Base-by-base conservation (phyloP, 2,329 filamentous ascomycete genomes). In the Emmonsia crescens region DNA sequence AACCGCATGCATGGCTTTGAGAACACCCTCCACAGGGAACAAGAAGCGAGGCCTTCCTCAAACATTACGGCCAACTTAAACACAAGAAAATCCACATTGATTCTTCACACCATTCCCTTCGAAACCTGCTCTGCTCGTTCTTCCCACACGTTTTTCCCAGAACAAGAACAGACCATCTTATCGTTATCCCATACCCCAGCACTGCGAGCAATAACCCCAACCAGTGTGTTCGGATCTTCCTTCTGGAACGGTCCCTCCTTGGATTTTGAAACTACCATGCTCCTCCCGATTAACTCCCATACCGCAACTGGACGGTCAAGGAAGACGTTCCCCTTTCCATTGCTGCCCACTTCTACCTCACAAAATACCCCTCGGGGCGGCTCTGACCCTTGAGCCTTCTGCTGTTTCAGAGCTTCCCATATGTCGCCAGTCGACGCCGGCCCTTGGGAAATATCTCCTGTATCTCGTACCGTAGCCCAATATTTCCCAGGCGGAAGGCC, bases 121-220 rank as follows among this genome's bases (percentile, higher is more conserved):
- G 83, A 82, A 49, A 92, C 85, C 78, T 96, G 90, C 70, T 96
- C 92, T 76, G 87, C 87, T 68, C 94, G 85, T 80, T 99, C 94
- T 76, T 99, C 89, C 94, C 94, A 99, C 12, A 99, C 84, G 61
- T 92, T 97, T 84, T 97, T 97, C 3, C 94, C 94, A 44, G 91
- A 96, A 76, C 94, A 99, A 56, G 91, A 96, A 75, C 94, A 99
- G 5, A 99, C 93, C 54, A 89, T 96, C 82, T 97, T 99, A 73
- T 96, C 91, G 70, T 99, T 96, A 74, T 96, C 93, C 94, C 94
- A 99, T 64, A 96, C 88, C n/a, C 94, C 94, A 19, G 94, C 93
- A 75, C 92, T 96, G 72, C 94, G 82, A 57, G 94, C 94, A 76
- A 99, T 90, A 59, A 99, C 92, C 9, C 94, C 94, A 1, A 96